Base-by-base conservation (phyloP, 768 basidiomycete genomes). In the Phlebiopsis flavidoalba region DNA sequence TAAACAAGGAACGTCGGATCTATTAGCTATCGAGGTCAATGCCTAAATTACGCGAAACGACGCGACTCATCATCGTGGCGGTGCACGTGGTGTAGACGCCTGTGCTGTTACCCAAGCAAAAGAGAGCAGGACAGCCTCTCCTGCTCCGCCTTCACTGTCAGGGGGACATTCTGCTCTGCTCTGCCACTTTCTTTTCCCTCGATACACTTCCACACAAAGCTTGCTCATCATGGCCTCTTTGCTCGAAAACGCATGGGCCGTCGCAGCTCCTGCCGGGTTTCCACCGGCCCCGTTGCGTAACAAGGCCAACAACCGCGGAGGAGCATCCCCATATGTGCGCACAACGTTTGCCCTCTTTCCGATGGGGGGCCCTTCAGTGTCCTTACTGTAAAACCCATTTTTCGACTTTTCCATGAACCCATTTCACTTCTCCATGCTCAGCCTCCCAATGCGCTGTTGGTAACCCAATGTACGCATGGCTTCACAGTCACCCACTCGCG, bases 291-390 rank as follows among this genome's bases (percentile, higher is more conserved):
- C 24, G 70, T n/a, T 81, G 55, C 81, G 83, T 59, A 74, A 76
- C 49, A 80, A 76, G 67, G 64, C 69, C 26, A 31, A 31, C 21
- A 65, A 64, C 52, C 59, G 63, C 53, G 58, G 57, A 47, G 75
- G 79, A 53, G 71, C 77, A 50, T 76, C 76, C 69, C 83, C 83
- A 68, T 84, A 85, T 71, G 83, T 83, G 74, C 71, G 83, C 80
- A n/a, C 63, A 63, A 60, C 65, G 61, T 68, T 58, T 61, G 54
- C 37, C 52, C 58, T 62, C 58, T n/a, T 60, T 40, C 40, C 33
- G 33, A 43, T 43, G 48, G n/a, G n/a, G n/a, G n/a, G n/a, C n/a
- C 57, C 61, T 48, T 62, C 64, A 31, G 22, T 36, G 50, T 65
- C 64, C 58, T 63, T 36, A 62, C 58, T 54, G 45, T 59, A 15